These are phyloP conservation scores for Plasmodium vinckei DNA, from an alignment of 169 alveolate genomes.

Conservation along the genomic window DNA sequence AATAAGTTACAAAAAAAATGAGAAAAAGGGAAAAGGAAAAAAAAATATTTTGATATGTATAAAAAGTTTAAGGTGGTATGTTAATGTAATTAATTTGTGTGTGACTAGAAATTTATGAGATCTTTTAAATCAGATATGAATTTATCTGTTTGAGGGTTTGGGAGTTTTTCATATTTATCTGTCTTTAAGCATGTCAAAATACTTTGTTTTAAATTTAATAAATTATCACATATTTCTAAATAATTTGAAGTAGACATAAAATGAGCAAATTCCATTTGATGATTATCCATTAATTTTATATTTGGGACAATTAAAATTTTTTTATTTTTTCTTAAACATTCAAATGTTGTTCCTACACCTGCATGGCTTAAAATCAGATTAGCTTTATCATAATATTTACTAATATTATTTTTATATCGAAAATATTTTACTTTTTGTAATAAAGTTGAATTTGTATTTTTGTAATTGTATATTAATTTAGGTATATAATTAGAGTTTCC, in stretches of 20 bases:
- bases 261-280: constrained; percentile 86
- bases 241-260: constrained; percentile 58
- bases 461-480: constrained; percentile 21
- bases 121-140: constrained; percentile 23
- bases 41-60: too few species aligned
- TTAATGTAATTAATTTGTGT: too few species aligned
- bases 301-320: constrained; percentile 88
- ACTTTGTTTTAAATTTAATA: constrained; percentile 25
- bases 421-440: constrained; percentile 38
- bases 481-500: constrained; percentile 50
- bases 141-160: constrained; percentile 23
- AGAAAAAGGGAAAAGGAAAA: too few species aligned
- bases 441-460: neutral
- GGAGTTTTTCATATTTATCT: constrained; percentile 47
- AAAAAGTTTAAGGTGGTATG: too few species aligned
- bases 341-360: constrained; percentile 91
- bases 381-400: constrained; percentile 71
- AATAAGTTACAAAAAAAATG: too few species aligned
- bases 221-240: constrained; percentile 65
- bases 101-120: neutral
- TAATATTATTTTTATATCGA: constrained; percentile 78
- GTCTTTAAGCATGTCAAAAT: constrained; percentile 63
- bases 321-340: constrained; percentile 83
- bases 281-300: constrained; percentile 85
- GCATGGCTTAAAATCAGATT: constrained; percentile 89